Evolutionary conservation across 495 filamentous ascomycete species (phyloP), one percentile per base, ranked within the genome.

Genomic region (Geoglossum glabrum): DNA sequence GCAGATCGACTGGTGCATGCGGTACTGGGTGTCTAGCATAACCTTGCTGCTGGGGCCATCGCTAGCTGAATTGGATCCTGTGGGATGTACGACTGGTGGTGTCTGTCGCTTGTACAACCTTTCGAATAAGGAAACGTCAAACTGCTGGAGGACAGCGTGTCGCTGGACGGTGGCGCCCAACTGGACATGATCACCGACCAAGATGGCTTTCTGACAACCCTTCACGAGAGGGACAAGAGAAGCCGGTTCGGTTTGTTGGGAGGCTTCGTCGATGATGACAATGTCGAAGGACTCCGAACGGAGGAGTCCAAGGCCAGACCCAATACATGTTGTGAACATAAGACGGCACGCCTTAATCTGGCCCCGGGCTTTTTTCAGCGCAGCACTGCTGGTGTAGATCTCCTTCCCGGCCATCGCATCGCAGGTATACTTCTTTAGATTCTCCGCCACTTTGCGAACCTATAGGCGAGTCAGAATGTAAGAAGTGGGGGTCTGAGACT

Each of bases 101-200:
- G 5, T 55, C n/a, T 38, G 59, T 1, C 51, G 55, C 40, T 21
- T 67, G 59, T 74, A 76, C n/a, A 75, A 60, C 36, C 73, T 63
- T 60, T 78, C 74, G 62, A 78, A 78, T 3, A 78, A 64, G 2
- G 73, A 76, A 50, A 76, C 63, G 57, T 76, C 73, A 47, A 68
- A 74, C n/a, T 64, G 67, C 25, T 69, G 58, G 3, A 65, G 56
- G 4, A 64, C 57, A 3, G 70, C 67, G 52, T 72, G 61, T 38
- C 68, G 60, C 50, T 70, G 66, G 13, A 76, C 71, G 0, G 74
- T 76, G 1, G 75, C 73, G 25, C 73, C 66, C 6, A 77, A 72
- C 56, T 78, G 74, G 8, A 76, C 73, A 59, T 78, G 75, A 57
- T 78, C 75, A 8, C 75, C 75, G 2, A 76, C 75, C 1, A 77